A percentile compares a stretch with the other conserved stretches of the same genome.
Conservation (phyloP, 1,139 yeast genomes). For the Saccharomyces hybrid region DNA sequence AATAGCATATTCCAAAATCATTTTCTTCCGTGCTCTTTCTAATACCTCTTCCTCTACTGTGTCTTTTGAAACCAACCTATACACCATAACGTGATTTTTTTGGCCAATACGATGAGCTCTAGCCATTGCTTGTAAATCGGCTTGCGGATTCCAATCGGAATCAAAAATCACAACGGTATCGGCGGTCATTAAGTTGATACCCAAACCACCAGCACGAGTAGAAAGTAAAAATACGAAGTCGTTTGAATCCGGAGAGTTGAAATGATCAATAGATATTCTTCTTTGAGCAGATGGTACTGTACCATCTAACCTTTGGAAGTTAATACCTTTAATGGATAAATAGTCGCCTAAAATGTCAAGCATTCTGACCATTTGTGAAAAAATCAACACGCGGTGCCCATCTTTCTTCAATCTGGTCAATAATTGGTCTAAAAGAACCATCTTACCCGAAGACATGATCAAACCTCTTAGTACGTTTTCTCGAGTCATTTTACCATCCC, state of each 20-base stretch:
- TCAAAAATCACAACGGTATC: conserved; percentile 96
- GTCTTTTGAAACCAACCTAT: conserved; percentile 92
- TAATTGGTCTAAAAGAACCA: conserved; percentile 89
- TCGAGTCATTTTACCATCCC: conserved; percentile 52
- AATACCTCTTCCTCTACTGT: conserved; percentile 95
- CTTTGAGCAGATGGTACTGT: conserved; percentile 92
- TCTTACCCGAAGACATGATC: conserved; percentile 96
- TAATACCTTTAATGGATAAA: conserved; percentile 77
- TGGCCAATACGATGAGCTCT: conserved; percentile 99
- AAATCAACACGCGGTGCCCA: conserved; percentile 91
- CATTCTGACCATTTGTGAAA: conserved; percentile 96
- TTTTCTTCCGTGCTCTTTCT: conserved; percentile 94
- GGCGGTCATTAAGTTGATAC: conserved; percentile 97
- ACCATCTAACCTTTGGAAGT: conserved; percentile 92
- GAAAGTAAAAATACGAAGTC: conserved; percentile 87
- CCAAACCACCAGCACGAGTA: conserved; percentile 98
- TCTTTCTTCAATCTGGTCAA: conserved; percentile 77
- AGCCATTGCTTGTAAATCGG: conserved; percentile 98
- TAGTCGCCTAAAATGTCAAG: conserved; percentile 93
- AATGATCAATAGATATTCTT: conserved; percentile 91
- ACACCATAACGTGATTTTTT: conserved; percentile 93
- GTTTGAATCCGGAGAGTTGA: conserved; percentile 85
- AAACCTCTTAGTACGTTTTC: conserved; percentile 81
- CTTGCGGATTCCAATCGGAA: conserved; percentile 99
- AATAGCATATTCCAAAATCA: conserved; percentile 96